Evolutionary conservation across 805 yeast genomes (phyloP), one percentile per base, ranked within the genome.

Genomic region (Grigorovia yakushimaensis): DNA sequence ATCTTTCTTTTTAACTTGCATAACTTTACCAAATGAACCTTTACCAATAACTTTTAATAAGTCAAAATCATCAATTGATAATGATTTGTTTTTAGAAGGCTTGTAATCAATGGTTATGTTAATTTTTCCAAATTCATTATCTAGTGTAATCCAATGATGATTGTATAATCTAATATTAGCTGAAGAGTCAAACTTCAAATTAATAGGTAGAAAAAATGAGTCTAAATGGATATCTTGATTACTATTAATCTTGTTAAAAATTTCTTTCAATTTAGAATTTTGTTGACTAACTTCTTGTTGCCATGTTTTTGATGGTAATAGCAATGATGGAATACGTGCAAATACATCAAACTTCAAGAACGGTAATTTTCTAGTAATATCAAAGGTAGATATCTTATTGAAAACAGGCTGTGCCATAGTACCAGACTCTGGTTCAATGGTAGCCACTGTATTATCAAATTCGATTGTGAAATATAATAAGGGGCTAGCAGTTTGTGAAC

Each of bases 21-120:
- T 93, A 46, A 93, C 98, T 68, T 93, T 93, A 45, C 98, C 98
- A 64, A 93, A 93, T 9, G 97, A 88, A 7, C 98, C 98, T 64
- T 93, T 93, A 36, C 98, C 98, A 47, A 93, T 88, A 20, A 93
- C 98, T 67, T 93, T 93, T 55, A 93, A 74, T 45, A 93, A 70
- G 58, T 88, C 96, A 68, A 93, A 91, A 61, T 91, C 96, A 48
- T 88, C 96, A 54, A 93, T 88, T 1, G 88, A 73, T 43, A 93
- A 71, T 44, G 84, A 83, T 53, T 82, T 78, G 61, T 77, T 78
- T 53, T 68, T 76, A 46, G 76, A 71, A 18, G 88, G 84, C 64
- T 81, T 81, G 67, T 78, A 84, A 58, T 83, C 88, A 33, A 84
- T 73, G 20, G 82, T 73, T 23, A 86, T 61, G 59, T 79, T 76